Percentiles rank a stretch among this genome's conserved stretches.
phyloP scores from a whole-genome alignment of 371 early-diverging fungal genomes.

The Scutellospora calospora region DNA sequence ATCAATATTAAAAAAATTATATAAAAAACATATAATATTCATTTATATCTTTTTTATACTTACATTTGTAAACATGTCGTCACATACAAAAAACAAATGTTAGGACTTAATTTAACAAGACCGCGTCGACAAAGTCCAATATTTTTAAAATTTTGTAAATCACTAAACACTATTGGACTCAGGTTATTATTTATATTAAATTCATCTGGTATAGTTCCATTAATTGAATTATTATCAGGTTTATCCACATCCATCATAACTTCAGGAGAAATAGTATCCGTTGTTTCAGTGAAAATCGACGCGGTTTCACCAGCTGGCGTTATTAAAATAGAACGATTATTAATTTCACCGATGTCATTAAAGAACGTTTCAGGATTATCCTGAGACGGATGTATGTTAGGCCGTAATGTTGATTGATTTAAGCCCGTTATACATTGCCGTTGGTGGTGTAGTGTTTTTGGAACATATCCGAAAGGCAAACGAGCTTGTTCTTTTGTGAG shows the following conservation, averaged over 20 bases:
- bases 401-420: slow-evolving; percentile 34
- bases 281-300: slow-evolving; percentile 22
- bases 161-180: slow-evolving; percentile 23
- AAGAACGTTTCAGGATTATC: slow-evolving; percentile 7
- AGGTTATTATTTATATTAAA: not conserved
- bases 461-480: slow-evolving; percentile 40
- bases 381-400: slow-evolving; percentile 19
- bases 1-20: not conserved
- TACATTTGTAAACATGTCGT: slow-evolving; percentile 43
- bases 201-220: not conserved
- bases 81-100: slow-evolving; percentile 40
- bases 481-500: slow-evolving; percentile 45
- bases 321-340: slow-evolving; percentile 9
- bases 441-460: not conserved
- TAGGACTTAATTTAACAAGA: slow-evolving; percentile 41
- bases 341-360: slow-evolving; percentile 23
- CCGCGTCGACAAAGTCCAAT: slow-evolving; percentile 39
- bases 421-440: not conserved
- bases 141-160: slow-evolving; percentile 35
- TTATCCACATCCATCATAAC: slow-evolving; percentile 1
- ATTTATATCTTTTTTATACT: not conserved
- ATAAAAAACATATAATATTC: too few relatives aligned
- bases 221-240: not conserved
- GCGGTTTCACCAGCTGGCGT: slow-evolving; percentile 16
- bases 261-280: slow-evolving; percentile 28